Evolutionary conservation across 139 green algal genomes (phyloP), one percentile per base, ranked within the genome.

Genomic region (Desmodesmus armatus): DNA sequence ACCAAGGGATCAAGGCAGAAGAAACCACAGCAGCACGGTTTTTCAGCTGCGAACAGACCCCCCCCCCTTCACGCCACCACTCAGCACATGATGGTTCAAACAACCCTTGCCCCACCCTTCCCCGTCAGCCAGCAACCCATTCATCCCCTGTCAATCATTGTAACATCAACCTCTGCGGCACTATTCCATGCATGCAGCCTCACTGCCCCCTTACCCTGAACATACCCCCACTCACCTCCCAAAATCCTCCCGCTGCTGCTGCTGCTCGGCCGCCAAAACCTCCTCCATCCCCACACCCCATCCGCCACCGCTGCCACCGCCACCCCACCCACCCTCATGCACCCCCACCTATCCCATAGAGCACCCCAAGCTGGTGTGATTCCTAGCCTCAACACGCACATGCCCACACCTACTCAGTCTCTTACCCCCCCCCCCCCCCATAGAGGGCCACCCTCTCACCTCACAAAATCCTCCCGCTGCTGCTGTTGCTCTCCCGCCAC

Each of bases 311-410:
- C 69, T 17, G 69, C 69, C 33, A 27, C 31, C 13, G 13, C 43
- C 19, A 11, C 73, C 65, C 9, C n/a, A n/a, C 25, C 33, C 51
- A n/a, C 86, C 66, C n/a, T n/a, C n/a, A n/a, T n/a, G n/a, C n/a
- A n/a, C 66, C 66, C 43, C 87, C 90, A 94, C 29, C 63, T 15
- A 33, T 89, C 60, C 93, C 92, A 96, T 41, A 93, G 74, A 41
- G 89, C 84, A 43, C 85, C 78, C 76, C 88, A 96, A 0, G 78
- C 35, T 1, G 71, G 62, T 4, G 62, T 76, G 72, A 96, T n/a
- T n/a, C n/a, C n/a, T n/a, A n/a, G n/a, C n/a, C n/a, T n/a, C n/a
- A n/a, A n/a, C n/a, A n/a, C n/a, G n/a, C n/a, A n/a, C n/a, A n/a
- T n/a, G n/a, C n/a, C n/a, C n/a, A n/a, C n/a, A n/a, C n/a, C n/a